Evolutionary conservation across 192 early-diverging fungal species (phyloP), one percentile per base, ranked within the genome.

Genomic region (Coemansia sp.): DNA sequence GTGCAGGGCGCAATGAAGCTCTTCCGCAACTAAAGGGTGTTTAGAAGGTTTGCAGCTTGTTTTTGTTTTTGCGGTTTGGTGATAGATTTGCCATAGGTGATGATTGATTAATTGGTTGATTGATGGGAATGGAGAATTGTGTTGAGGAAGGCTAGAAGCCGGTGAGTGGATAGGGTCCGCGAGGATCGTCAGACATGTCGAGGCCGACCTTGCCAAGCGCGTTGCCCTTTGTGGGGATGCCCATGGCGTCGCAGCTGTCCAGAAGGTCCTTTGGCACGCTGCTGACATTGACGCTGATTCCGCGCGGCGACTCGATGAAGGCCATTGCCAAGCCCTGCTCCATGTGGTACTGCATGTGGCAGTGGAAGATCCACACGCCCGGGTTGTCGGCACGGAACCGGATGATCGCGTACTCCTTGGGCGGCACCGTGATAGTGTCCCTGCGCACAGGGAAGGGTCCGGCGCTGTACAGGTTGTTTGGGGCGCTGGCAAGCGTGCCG

Each of bases 321-420:
- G 82, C 78, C 33, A 84, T 67, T 10, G 84, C 87, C 56, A 94
- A 81, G 57, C 93, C 93, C 50, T 87, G 78, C 52, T 86, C 84
- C 29, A 88, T 70, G 59, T 83, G 79, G 68, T 66, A 84, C 59
- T 76, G 64, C 70, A 73, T 79, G 74, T 94, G 94, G 73, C 92
- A 95, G 74, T 94, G 94, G 81, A 94, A 85, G 47, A 89, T 63
- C 92, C 92, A 95, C 28, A 86, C 77, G 52, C 52, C 52, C 17
- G 52, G 52, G 29, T 54, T 54, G 30, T 54, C 52, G 15, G 88
- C 87, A 19, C 75, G 47, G 74, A 92, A 91, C 28, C 91, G 81
- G 29, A 95, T 69, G 47, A 89, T 84, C 17, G 83, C 82, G 55
- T 84, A 89, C 29, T 84, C 66, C 59, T 76, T 59, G 8, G 77